These are phyloP conservation scores for Xerocomus potaroensis DNA, from an alignment of 768 basidiomycete species.

Conservation along the genomic window DNA sequence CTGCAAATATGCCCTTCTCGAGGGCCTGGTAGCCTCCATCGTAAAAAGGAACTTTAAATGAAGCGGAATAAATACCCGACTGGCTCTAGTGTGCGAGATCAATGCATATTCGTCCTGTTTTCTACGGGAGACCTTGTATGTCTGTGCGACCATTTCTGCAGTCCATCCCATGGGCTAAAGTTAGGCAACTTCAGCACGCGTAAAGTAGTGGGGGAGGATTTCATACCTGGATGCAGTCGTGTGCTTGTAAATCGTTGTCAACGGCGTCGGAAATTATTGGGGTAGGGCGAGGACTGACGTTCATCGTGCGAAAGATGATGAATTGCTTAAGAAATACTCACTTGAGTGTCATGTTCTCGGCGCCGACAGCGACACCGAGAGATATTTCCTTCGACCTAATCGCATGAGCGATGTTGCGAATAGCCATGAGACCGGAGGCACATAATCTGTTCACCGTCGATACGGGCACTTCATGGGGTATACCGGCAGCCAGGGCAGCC, in stretches of 20 bases:
- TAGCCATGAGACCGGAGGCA: constrained; percentile 92
- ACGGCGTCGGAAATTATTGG: constrained; percentile 61
- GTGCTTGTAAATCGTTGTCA: constrained; percentile 55
- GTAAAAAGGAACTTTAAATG: not conserved
- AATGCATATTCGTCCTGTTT: constrained; percentile 90
- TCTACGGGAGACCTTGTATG: constrained; percentile 70
- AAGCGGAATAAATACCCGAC: constrained; percentile 38
- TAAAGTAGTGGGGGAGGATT: not conserved
- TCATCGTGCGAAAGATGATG: not conserved
- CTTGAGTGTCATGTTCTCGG: constrained; percentile 83
- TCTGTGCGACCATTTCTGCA: constrained; percentile 82
- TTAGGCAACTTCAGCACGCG: not conserved
- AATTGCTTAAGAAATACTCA: constrained; percentile 27
- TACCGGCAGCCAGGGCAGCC: constrained; percentile 83
- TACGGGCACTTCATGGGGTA: constrained; percentile 83
- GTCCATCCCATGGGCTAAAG: constrained; percentile 92
- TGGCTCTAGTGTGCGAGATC: constrained; percentile 80
- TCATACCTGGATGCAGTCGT: constrained; percentile 66
- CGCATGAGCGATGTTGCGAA: constrained; percentile 83
- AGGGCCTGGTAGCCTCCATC: constrained; percentile 45
- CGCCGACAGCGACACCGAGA: constrained; percentile 80
- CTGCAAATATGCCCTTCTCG: constrained; percentile 66
- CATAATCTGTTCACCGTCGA: constrained; percentile 92
- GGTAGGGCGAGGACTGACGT: constrained; percentile 63
- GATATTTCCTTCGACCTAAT: constrained; percentile 81